Base-by-base conservation (phyloP, 2,329 filamentous ascomycete species). In the Curvularia lunata region DNA sequence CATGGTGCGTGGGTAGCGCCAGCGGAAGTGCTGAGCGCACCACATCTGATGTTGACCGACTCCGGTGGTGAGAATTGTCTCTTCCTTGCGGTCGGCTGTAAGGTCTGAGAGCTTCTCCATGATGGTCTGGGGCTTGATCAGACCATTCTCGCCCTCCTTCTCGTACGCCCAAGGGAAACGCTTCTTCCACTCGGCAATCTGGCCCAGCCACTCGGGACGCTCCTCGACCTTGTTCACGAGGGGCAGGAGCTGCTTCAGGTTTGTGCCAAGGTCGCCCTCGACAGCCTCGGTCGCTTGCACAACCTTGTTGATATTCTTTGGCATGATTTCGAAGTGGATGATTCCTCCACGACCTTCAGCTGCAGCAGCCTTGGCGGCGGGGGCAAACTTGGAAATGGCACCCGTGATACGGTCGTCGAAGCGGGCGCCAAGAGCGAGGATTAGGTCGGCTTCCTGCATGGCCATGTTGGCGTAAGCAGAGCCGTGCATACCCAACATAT, bases 301-400 rank as follows among this genome's bases (percentile, higher is more conserved):
- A 41, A 98, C 93, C 85, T 98, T 99, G 87, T 98, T 98, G 82
- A 98, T 98, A 83, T 99, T 98, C 88, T 99, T 99, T 70, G 95
- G 94, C 89, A 98, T 90, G 71, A 99, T 94, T 77, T 98, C 94
- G 72, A 98, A 98, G 79, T 99, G 94, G 16, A 98, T 86, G 70
- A 99, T 98, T 72, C 95, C 95, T 70, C 95, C 95, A 62, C 92
- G 90, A 52, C 88, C 88, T 80, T 97, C 91, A 10, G 85, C 83
- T 4, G 92, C 94, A 0, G 95, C 95, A 13, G 87, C 86, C 80
- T 91, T 95, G 43, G 95, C 95, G 51, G 86, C 86, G 3, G 95
- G 95, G 0, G 93, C 95, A 66, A 98, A 99, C 76, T 94, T 96
- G 69, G 86, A 78, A 51, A 97, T 84, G 75, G 84, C 90, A 27